Base-by-base conservation (phyloP, 176 grass and related monocot genomes). In the Triticum aestivum region DNA sequence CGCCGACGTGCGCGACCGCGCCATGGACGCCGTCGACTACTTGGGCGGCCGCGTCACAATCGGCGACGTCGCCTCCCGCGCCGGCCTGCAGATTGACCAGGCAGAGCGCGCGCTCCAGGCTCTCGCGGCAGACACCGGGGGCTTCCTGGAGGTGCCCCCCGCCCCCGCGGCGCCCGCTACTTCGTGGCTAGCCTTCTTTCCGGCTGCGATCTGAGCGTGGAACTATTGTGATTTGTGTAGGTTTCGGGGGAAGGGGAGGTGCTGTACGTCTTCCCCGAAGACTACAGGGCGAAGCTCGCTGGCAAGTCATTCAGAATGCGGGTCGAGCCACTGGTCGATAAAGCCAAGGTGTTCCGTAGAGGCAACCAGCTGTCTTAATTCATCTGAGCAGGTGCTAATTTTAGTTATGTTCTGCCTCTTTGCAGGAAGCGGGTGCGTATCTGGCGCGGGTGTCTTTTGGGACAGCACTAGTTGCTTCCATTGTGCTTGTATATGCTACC, bases 221-320 rank as follows among this genome's bases (percentile, higher is more conserved):
- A 69, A 69, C 58, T n/a, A 4, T 81, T 74, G 76, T 17, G 4
- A 47, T 24, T 56, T 90, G 65, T 78, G 73, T 94, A 99, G 97
- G 97, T 99, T 6, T 99, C 94, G 49, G 92, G 89, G 72, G 97
- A 94, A 88, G 97, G 97, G 76, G 97, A 99, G 84, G 94, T 99
- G 75, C 77, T 99, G 29, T 99, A 99, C 83, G 89, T 84, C 51
- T 96, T 94, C 86, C 94, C 92, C 14, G 91, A 92, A 69, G 94
- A 99, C 88, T 99, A 99, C 88, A 86, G 90, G 59, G 65, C 94
- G 11, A 99, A 99, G 77, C 94, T 99, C 42, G 52, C 66, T 21
- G 92, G 90, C 65, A 99, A 96, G 69, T 99, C 97, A 52, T 94
- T 99, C 82, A 96, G 85, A 89, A 92, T 96, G 84, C 88, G 85